A percentile compares a stretch with the other conserved stretches of the same genome.
phyloP scores from a whole-genome alignment of 75 land plant species.

The Pseudotsuga menziesii region DNA sequence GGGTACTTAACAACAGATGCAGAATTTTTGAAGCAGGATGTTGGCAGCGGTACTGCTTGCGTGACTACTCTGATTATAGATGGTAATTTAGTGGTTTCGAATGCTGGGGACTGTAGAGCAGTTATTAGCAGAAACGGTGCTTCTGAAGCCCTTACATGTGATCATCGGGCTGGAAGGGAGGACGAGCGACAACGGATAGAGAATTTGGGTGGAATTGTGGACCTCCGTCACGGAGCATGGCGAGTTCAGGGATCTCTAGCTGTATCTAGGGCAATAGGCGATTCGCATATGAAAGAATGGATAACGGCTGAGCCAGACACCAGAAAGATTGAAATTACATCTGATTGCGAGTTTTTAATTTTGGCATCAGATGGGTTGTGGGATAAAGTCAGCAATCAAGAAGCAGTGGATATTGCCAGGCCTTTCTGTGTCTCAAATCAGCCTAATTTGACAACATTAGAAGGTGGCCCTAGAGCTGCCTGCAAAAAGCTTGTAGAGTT shows the following conservation, averaged over 20 bases:
- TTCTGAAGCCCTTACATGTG: conserved; percentile 38
- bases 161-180: conserved; percentile 41
- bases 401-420: conserved; percentile 56
- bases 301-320: conserved; percentile 54
- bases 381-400: conserved; percentile 73
- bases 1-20: conserved; percentile 62
- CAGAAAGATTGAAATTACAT: conserved; percentile 18
- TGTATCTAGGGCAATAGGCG: conserved; percentile 63
- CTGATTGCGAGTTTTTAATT: conserved; percentile 53
- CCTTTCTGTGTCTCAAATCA: background rate
- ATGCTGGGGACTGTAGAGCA: conserved; percentile 62
- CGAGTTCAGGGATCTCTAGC: conserved; percentile 60
- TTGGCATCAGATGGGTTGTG: conserved; percentile 78
- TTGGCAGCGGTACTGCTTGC: background rate
- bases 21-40: conserved; percentile 48
- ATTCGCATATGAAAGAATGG: conserved; percentile 55
- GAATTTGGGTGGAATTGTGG: conserved; percentile 57
- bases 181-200: conserved; percentile 51
- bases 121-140: conserved; percentile 37
- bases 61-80: too few species aligned
- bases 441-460: background rate
- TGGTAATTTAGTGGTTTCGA: conserved; percentile 8
- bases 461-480: conserved; percentile 15
- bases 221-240: conserved; percentile 45
- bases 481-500: conserved; percentile 55